Base-by-base conservation (phyloP, 2,329 filamentous ascomycete species). In the Exophiala dermatitidis region DNA sequence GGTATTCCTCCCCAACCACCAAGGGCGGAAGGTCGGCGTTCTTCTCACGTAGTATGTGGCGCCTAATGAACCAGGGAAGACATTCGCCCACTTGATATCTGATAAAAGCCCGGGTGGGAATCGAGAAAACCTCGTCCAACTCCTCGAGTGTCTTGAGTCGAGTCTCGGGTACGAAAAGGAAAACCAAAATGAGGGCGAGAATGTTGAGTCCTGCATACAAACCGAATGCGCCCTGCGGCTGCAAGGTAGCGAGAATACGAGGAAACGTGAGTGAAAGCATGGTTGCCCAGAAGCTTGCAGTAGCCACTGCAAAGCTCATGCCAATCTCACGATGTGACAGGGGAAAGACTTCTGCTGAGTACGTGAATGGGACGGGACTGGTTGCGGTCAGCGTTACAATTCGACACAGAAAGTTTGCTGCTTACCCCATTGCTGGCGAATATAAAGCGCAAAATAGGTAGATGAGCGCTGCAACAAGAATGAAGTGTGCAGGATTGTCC, bases 51-150 rank as follows among this genome's bases (percentile, higher is more conserved):
- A 83, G 61, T 8, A 84, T 64, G 68, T 78, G 83, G 26, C 77
- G 70, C 65, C 74, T 79, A 62, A 78, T 66, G 73, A 76, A 82
- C 75, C 76, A 82, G 0, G 81, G 80, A 37, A 82, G 62, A 3
- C 72, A 73, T 57, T 77, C 72, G 38, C 70, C 75, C 3, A 77
- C 60, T 62, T 83, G 78, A 55, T 82, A 82, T 49, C 65, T 70
- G 51, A 75, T 71, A 62, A 78, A 80, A 46, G 69, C 72, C n/a
- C 74, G 67, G 4, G 76, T 79, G 1, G 77, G 75, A 12, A 83
- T 49, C 3, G 53, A 54, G 45, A 63, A 63, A 32, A 63, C 61
- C 2, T 54, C 52, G 37, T 84, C 80, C 37, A 84, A 66, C 63
- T 79, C 77, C 59, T 79, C 77, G 10, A 69, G 60, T 0, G 77